Evolutionary conservation across 2,329 filamentous ascomycete species (phyloP).

Genomic region (Talaromyces amestolkiae): DNA sequence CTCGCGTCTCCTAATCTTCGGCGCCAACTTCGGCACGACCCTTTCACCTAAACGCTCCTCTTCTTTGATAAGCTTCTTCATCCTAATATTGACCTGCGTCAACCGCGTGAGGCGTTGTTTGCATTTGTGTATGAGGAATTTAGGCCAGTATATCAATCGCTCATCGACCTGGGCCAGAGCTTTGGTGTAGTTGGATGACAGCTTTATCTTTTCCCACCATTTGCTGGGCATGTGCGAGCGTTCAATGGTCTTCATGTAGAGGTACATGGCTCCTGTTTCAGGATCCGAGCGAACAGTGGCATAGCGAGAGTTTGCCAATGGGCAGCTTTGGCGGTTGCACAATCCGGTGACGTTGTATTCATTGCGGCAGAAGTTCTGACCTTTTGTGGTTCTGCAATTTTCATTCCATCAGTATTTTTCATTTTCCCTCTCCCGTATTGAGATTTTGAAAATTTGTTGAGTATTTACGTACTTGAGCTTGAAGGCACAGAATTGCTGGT

Average conservation of each 20-base stretch:
- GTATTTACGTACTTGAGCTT: conserved; percentile 71
- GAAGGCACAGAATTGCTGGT: conserved; percentile 91
- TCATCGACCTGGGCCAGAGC: conserved; percentile 85
- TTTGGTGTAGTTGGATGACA: conserved; percentile 86
- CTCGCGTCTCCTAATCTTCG: conserved; percentile 79
- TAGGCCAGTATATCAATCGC: conserved; percentile 86
- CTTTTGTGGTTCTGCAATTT: conserved; percentile 67
- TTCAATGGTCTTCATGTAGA: conserved; percentile 96
- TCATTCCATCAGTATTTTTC: conserved; percentile 18
- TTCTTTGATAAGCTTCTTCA: conserved; percentile 77
- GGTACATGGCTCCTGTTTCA: conserved; percentile 76
- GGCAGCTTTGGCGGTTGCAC: conserved; percentile 84
- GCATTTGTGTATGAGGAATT: conserved; percentile 89
- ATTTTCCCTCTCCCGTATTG: not conserved
- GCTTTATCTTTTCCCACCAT: conserved; percentile 89
- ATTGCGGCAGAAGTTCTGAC: conserved; percentile 92
- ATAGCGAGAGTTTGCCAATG: conserved; percentile 87
- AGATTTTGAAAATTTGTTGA: conserved; percentile 11
- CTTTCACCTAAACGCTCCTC: conserved; percentile 86
- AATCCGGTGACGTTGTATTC: conserved; percentile 84
- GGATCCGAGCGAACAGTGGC: conserved; percentile 85
- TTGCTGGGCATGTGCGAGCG: conserved; percentile 83
- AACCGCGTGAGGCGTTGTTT: conserved; percentile 92
- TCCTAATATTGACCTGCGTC: conserved; percentile 82
- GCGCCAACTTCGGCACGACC: conserved; percentile 82